Evolutionary conservation across 2,329 filamentous ascomycete species (phyloP).

Genomic region (Lasiodiplodia hormozganensis): DNA sequence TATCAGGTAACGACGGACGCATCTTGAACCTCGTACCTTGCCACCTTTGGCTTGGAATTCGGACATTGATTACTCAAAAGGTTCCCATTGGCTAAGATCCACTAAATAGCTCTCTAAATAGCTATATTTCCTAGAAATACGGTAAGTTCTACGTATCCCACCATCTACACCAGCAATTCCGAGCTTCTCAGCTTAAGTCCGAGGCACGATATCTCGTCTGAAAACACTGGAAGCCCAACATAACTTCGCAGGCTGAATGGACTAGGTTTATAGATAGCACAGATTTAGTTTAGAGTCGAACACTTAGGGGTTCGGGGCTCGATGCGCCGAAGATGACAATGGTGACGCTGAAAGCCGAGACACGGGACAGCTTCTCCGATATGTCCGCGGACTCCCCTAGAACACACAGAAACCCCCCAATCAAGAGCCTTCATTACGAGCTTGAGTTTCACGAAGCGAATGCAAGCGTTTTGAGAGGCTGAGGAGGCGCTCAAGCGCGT

Average conservation of each 20-base stretch:
- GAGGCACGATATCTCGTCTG: not conserved
- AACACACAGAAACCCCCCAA: not conserved
- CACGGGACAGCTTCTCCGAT: not conserved
- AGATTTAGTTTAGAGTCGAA: not conserved
- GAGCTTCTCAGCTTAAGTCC: not conserved
- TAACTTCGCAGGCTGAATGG: not conserved
- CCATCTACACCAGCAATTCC: not conserved
- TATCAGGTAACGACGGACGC: too few species aligned
- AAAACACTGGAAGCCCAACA: not conserved
- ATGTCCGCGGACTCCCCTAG: not conserved
- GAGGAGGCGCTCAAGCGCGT: not conserved
- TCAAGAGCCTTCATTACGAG: not conserved
- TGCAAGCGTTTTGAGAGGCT: not conserved
- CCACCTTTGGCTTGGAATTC: too few species aligned
- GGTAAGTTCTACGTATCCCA: too few species aligned
- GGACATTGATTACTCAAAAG: too few species aligned
- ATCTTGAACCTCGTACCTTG: too few species aligned
- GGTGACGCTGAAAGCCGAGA: not conserved
- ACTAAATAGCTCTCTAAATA: too few species aligned
- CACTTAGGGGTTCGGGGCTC: accelerated
- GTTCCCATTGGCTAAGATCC: too few species aligned
- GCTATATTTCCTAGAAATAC: too few species aligned
- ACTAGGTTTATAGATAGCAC: not conserved
- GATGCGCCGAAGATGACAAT: not conserved
- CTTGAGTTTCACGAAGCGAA: not conserved